phyloP scores from a whole-genome alignment of 2,329 filamentous ascomycete species.

The Paracamarosporium sp. region DNA sequence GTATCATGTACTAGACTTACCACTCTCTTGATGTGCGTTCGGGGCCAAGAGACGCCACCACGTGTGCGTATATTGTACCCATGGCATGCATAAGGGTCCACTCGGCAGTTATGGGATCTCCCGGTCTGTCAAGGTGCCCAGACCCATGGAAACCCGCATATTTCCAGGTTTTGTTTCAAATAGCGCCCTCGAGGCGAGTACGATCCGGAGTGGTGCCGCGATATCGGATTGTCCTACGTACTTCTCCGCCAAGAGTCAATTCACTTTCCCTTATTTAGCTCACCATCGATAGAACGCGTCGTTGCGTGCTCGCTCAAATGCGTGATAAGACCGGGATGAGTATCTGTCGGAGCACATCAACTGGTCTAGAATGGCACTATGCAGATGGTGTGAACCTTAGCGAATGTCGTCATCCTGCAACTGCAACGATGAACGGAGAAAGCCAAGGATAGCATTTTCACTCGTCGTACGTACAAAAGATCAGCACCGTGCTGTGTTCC shows the following conservation, averaged over 20 bases:
- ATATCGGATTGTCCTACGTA: background rate
- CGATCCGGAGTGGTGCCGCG: background rate
- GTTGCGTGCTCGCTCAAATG: background rate
- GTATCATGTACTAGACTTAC: too few species aligned
- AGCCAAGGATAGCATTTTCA: background rate
- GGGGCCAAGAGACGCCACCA: background rate
- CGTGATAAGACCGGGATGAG: background rate
- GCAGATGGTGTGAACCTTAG: background rate
- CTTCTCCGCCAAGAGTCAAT: background rate
- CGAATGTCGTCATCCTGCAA: slow-evolving; percentile 3
- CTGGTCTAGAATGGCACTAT: slow-evolving; percentile 3
- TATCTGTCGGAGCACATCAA: slow-evolving; percentile 1
- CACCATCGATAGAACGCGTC: background rate
- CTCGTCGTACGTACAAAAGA: background rate
- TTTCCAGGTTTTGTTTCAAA: background rate
- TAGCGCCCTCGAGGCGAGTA: background rate
- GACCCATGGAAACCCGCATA: background rate
- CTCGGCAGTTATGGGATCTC: background rate
- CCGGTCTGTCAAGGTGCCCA: background rate
- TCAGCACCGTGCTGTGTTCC: too few species aligned
- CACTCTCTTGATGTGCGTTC: too few species aligned
- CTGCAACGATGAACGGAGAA: background rate
- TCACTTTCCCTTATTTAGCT: slow-evolving; percentile 7
- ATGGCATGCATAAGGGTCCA: too few species aligned
- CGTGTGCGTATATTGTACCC: background rate